A percentile compares a stretch with the other conserved stretches of the same genome.
phyloP scores from a whole-genome alignment of 2,329 filamentous ascomycete genomes.

The Neonectria faginata region DNA sequence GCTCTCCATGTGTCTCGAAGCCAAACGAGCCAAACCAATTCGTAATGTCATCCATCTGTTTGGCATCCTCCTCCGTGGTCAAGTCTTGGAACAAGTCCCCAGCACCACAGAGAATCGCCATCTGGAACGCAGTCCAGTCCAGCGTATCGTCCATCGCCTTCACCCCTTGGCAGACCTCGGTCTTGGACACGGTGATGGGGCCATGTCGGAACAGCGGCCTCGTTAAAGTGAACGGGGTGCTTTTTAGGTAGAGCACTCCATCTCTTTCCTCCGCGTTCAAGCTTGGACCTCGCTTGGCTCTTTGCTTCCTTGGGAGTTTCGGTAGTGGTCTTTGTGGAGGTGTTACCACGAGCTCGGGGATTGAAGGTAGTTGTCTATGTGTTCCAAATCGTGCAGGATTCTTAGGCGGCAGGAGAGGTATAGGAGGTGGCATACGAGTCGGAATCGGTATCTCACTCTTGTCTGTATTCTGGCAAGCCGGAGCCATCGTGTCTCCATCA shows the following conservation, averaged over 20 bases:
- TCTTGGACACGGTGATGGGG: constrained; percentile 63
- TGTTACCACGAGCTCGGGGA: constrained; percentile 40
- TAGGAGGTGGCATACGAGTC: background rate
- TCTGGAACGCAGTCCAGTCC: constrained; percentile 75
- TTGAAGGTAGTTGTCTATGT: constrained; percentile 38
- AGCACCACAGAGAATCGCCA: constrained; percentile 70
- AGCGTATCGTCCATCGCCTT: constrained; percentile 61
- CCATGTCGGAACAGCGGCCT: constrained; percentile 66
- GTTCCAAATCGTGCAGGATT: constrained; percentile 36
- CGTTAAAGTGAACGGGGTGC: constrained; percentile 62
- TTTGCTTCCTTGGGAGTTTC: constrained; percentile 17
- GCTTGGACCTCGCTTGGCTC: constrained; percentile 12
- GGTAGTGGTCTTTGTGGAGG: constrained; percentile 27
- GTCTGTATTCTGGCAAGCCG: constrained; percentile 1
- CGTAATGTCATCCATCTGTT: constrained; percentile 57
- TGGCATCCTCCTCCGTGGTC: constrained; percentile 59
- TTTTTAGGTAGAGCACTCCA: constrained; percentile 61
- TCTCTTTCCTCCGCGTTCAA: constrained; percentile 52
- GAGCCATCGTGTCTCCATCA: constrained; percentile 19
- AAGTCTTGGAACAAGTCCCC: constrained; percentile 62
- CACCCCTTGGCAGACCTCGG: constrained; percentile 53
- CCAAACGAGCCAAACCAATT: constrained; percentile 66
- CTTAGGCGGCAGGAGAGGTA: constrained; percentile 38
- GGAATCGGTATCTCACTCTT: constrained; percentile 8
- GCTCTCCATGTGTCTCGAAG: constrained; percentile 57